Conservation (phyloP, 805 yeast species). For the Jamesozyma rosinii region DNA sequence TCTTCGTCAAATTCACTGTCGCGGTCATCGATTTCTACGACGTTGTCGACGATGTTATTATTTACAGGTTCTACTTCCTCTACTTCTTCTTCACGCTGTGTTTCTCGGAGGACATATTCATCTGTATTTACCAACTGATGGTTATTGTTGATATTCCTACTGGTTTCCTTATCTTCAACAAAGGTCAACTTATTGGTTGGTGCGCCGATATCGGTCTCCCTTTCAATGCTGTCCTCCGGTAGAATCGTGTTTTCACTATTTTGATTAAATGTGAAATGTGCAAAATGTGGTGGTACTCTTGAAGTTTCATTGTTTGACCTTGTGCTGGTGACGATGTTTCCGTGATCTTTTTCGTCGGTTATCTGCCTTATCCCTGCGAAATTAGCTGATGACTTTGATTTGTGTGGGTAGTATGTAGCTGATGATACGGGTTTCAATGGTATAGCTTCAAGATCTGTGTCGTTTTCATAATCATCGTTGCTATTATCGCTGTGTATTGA, state of each 20-base stretch:
- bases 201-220: neutral
- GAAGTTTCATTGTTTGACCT: neutral
- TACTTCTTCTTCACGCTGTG: neutral
- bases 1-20: constrained; percentile 18
- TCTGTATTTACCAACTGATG: neutral
- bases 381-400: constrained; percentile 26
- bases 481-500: neutral
- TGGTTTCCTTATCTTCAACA: neutral
- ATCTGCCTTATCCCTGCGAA: neutral
- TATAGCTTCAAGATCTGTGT: constrained; percentile 5
- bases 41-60: constrained; percentile 5
- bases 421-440: constrained; percentile 53
- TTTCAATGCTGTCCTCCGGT: neutral
- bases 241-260: neutral
- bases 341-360: neutral
- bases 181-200: neutral
- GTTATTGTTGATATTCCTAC: neutral
- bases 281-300: neutral
- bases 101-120: neutral
- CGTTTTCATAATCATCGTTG: constrained; percentile 2
- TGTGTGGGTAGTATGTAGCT: constrained; percentile 65
- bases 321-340: neutral
- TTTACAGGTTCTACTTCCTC: neutral
- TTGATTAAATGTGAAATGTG: neutral
- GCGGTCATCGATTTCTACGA: constrained; percentile 10